Conservation (phyloP, 352 stramenopile species). For the Peronosclerospora sorghi region DNA sequence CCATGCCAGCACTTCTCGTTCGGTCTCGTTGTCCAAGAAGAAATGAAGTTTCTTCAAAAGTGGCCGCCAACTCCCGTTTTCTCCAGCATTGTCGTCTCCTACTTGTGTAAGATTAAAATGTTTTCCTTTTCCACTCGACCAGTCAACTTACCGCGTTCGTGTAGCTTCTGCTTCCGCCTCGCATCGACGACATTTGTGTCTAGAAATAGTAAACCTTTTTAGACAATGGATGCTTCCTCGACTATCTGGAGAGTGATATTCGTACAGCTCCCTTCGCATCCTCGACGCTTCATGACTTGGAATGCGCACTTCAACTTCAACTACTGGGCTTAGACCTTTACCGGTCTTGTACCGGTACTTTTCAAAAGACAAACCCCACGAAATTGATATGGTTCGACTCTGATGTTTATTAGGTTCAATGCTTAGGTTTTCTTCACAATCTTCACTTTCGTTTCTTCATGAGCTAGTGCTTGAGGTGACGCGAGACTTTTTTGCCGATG, state of each 20-base stretch:
- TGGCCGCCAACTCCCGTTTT: slow-evolving; percentile 13
- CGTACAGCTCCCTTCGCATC: slow-evolving; percentile 11
- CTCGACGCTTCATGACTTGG: slow-evolving; percentile 10
- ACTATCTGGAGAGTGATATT: not conserved
- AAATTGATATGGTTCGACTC: no score
- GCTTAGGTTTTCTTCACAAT: no score
- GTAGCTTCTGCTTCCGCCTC: slow-evolving; percentile 5
- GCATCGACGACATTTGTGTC: not conserved
- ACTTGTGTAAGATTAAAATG: not conserved
- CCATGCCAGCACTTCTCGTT: slow-evolving; percentile 10
- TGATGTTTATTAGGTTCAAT: no score
- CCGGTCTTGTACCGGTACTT: no score
- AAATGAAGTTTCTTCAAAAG: slow-evolving; percentile 15
- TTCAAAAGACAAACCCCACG: no score
- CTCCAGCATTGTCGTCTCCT: slow-evolving; percentile 1
- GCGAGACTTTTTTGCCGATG: no score
- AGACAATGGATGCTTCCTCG: not conserved
- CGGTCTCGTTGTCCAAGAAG: slow-evolving; percentile 9
- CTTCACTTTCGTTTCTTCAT: no score
- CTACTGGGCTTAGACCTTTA: no score
- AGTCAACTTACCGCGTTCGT: slow-evolving; percentile 3
- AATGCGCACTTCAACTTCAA: slow-evolving; percentile 24
- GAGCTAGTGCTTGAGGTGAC: no score
- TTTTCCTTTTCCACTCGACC: not conserved
- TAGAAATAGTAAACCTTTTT: not conserved